A percentile compares a stretch with the other conserved stretches of the same genome.
These are phyloP conservation scores for Podaxis carcinomalis DNA, from an alignment of 768 basidiomycete genomes.

Conservation along the genomic window DNA sequence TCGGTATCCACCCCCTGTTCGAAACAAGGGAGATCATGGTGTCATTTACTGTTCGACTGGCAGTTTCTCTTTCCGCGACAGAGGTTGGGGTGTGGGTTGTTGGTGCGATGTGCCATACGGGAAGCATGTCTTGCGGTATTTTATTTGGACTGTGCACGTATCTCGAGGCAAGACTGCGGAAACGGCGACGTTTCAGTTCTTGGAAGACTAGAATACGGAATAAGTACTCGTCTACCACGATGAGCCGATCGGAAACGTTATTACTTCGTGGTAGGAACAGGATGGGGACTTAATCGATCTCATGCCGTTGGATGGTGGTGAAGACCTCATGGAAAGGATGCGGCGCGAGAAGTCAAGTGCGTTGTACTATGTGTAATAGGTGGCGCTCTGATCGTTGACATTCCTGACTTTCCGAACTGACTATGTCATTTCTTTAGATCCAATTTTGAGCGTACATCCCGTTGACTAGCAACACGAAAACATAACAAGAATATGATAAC, in stretches of 20 bases:
- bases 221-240: not conserved
- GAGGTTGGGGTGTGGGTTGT: not conserved
- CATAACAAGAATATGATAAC: not conserved
- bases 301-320: not conserved
- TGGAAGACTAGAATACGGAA: not conserved
- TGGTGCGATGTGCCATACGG: not conserved
- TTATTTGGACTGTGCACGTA: not conserved
- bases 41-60: not conserved
- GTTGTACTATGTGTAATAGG: not conserved
- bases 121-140: not conserved
- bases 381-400: too few relatives aligned
- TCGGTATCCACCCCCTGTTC: not conserved
- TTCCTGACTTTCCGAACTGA: too few relatives aligned
- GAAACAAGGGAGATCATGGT: not conserved
- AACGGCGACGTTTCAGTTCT: not conserved
- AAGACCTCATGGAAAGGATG: not conserved
- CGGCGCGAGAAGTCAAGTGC: not conserved
- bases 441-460: too few relatives aligned
- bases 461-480: not conserved
- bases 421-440: too few relatives aligned
- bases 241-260: not conserved
- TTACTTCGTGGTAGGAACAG: not conserved
- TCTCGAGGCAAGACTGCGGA: not conserved
- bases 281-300: not conserved
- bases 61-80: not conserved